Evolutionary conservation across 306 rosid species (phyloP).

Genomic region (Datisca glomerata): DNA sequence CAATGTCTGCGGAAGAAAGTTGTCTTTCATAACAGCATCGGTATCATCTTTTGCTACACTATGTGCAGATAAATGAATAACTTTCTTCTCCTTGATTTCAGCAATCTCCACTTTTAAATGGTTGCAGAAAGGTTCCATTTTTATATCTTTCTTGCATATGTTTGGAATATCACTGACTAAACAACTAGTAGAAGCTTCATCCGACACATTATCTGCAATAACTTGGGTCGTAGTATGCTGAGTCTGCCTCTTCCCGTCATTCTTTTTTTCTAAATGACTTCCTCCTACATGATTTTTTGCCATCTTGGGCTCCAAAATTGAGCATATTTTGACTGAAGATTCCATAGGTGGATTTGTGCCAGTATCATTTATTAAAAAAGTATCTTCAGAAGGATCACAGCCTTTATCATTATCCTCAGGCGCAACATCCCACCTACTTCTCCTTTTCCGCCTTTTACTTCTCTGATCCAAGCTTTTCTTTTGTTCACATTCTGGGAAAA

Average conservation of each 20-base stretch:
- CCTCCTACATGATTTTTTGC: no score
- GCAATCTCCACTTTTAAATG: slow-evolving; percentile 40
- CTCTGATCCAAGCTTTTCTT: slow-evolving; percentile 2
- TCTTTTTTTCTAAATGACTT: slow-evolving; percentile 1
- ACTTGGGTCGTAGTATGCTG: slow-evolving; percentile 10
- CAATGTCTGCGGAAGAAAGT: slow-evolving; percentile 9
- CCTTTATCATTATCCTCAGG: background rate
- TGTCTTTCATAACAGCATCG: slow-evolving; percentile 17
- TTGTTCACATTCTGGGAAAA: background rate
- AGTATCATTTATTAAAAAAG: no score
- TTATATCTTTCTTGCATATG: slow-evolving; percentile 4
- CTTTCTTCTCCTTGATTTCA: slow-evolving; percentile 33
- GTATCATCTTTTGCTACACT: slow-evolving; percentile 15
- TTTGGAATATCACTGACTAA: slow-evolving; percentile 11
- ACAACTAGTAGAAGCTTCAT: slow-evolving; percentile 6
- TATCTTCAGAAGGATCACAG: no score
- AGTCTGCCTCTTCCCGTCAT: slow-evolving; percentile 6
- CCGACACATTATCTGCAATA: slow-evolving; percentile 2
- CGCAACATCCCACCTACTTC: no score
- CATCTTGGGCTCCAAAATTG: no score
- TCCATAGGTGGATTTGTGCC: no score
- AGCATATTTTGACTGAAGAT: no score
- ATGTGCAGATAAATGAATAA: background rate
- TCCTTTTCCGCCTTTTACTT: background rate
- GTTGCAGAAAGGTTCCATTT: slow-evolving; percentile 17